A percentile compares a stretch with the other conserved stretches of the same genome.
Conservation (phyloP, 2,329 filamentous ascomycete genomes). For the Chaetomium sp. region DNA sequence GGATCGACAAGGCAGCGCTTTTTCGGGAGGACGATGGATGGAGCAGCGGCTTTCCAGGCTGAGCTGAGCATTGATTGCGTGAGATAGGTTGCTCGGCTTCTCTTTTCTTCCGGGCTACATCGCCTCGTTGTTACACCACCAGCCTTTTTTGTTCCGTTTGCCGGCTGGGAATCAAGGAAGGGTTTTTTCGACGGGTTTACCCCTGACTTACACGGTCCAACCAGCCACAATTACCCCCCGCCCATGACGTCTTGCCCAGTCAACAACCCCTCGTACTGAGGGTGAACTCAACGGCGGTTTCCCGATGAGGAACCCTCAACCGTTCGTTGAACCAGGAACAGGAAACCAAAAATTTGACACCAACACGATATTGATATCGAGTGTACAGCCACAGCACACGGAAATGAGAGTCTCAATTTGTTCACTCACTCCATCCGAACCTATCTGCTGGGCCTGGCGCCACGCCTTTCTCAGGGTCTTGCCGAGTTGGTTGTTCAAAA, state of each 20-base stretch:
- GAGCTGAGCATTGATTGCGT: background rate
- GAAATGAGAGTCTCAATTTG: background rate
- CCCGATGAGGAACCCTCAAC: too few relatives aligned
- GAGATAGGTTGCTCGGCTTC: too few relatives aligned
- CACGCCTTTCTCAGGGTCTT: background rate
- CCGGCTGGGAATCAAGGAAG: too few relatives aligned
- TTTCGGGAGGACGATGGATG: background rate
- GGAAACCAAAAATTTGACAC: background rate
- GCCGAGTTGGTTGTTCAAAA: background rate
- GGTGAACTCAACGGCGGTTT: background rate
- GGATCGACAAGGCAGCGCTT: constrained; percentile 1
- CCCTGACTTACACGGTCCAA: background rate
- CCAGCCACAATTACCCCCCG: background rate
- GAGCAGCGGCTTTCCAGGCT: too few relatives aligned
- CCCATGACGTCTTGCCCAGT: background rate
- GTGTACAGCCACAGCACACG: too few relatives aligned
- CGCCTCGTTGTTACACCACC: background rate
- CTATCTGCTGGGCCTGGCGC: background rate
- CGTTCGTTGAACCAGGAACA: background rate
- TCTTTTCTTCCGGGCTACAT: background rate
- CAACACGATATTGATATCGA: background rate
- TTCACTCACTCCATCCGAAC: background rate
- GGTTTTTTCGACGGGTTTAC: background rate
- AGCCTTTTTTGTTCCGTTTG: background rate
- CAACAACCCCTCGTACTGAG: background rate